Base-by-base conservation (phyloP, 352 stramenopile genomes). In the Globisporangium megalacanthum region DNA sequence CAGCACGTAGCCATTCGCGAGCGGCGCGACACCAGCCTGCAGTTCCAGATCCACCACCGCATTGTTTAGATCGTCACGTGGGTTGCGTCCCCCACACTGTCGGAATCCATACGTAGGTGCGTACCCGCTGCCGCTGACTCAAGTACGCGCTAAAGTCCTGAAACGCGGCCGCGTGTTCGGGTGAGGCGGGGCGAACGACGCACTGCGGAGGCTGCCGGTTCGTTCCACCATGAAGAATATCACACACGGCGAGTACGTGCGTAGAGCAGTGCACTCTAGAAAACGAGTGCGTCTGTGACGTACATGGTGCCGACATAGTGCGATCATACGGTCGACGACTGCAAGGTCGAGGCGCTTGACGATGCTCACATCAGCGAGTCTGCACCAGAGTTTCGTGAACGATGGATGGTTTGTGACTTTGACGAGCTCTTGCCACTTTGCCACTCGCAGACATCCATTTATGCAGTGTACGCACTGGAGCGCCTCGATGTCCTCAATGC, bases 261-360 rank as follows among this genome's bases (percentile, higher is more conserved):
- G 25, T 29, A 4, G 25, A 19, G 2, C 19, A 7, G 48, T 11
- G 14, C 17, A 15, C 3, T 45, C n/a, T 10, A 47, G 36, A 14
- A 9, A n/a, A 17, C 10, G 33, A 19, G 35, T 4, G 19, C 6
- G 11, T 20, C 29, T 20, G 22, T n/a, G 15, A 54, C 58, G 46
- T 70, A 89, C 78, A 60, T 87, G 72, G 53, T 75, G 56, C 25
- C 49, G 61, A 42, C 72, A 87, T n/a, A 62, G 74, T 35, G 60
- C 60, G 54, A 88, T 72, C 54, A 91, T 76, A 22, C 70, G 72
- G 31, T 87, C 73, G 29, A 89, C 68, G 51, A 87, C 77, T 0
- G 49, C 62, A 36, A 83, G 70, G 35, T 77, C 68, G 22, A 91
- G 58, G 3, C 81, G 77, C 61, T 91, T 91, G 39, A 69, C 62